Evolutionary conservation across 371 early-diverging fungal genomes (phyloP), one percentile per base, ranked within the genome.

Genomic region (Apophysomyces trapeziformis): DNA sequence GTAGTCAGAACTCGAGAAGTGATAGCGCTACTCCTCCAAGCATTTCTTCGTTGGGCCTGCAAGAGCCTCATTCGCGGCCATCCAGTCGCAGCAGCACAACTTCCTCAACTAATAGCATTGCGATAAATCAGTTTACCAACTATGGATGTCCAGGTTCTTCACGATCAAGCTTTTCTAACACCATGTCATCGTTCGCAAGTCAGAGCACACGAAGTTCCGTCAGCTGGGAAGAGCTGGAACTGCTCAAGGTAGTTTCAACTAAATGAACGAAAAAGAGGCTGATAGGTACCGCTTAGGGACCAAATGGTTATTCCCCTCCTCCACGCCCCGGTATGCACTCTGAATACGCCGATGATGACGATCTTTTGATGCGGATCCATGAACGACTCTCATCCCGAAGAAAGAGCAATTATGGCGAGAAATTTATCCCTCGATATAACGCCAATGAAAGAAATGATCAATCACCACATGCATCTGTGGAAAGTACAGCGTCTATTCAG

Each of bases 201-300:
- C 68, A 70, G 8, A 74, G 75, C 38, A 69, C 75, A 1, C 71
- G 75, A 11, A 75, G 75, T 57, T 71, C 75, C 1, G 13, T 69
- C 4, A 75, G 75, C 35, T 46, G 71, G 39, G 75, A 75, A 36
- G 75, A 75, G 21, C 39, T 71, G 41, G 75, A 75, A 36, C 58
- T 61, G 9, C 35, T 38, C 12, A 75, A 66, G 66, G 74, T 70
- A 68, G 64, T 13, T 6, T 16, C 13, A n/a, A 39, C 58, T 59
- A 26, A 38, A 4, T 38, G 9, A 38, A 59, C 7, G 18, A 1
- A 12, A 18, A 11, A 38, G 38, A 7, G 8, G 18, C 7, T 39
- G 38, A 60, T 14, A 60, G 26, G 26, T 16, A n/a, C 21, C 21
- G 2, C 16, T 16, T 45, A 45, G 46, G 8, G n/a, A 38, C 5